Percentiles rank a stretch among this genome's conserved stretches.
Evolutionary conservation across 176 grass and related monocot species (phyloP).

Genomic region (Carex littledalei): DNA sequence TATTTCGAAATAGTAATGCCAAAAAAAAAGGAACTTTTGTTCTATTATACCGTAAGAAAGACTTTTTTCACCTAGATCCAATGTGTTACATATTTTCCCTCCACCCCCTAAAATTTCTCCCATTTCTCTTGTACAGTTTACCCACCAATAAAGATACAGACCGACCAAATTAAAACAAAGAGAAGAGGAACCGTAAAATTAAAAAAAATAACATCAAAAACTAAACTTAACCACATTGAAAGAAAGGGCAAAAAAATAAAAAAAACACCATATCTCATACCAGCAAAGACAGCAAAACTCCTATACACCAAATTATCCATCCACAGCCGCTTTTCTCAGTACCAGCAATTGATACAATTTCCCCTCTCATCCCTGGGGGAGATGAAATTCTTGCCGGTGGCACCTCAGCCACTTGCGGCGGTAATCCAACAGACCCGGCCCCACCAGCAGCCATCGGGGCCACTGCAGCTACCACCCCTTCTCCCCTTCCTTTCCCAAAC

Average conservation of each 20-base stretch:
- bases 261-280: slow-evolving; percentile 60
- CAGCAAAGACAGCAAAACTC: slow-evolving; percentile 42
- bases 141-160: slow-evolving; percentile 9
- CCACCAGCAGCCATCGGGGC: slow-evolving; percentile 8
- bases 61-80: slow-evolving; percentile 11
- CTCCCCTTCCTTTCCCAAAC: slow-evolving; percentile 22
- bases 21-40: slow-evolving; percentile 5
- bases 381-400: slow-evolving; percentile 55
- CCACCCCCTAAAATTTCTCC: slow-evolving; percentile 27
- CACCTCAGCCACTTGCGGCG: slow-evolving; percentile 21
- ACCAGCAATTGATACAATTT: slow-evolving; percentile 22
- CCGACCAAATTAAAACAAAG: not conserved
- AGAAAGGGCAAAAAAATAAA: not conserved
- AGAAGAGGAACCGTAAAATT: slow-evolving; percentile 32
- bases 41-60: not conserved
- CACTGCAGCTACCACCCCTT: not conserved
- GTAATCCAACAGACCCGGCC: not conserved
- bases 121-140: slow-evolving; percentile 41
- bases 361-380: slow-evolving; percentile 31
- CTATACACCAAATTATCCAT: slow-evolving; percentile 37
- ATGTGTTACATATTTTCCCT: slow-evolving; percentile 16
- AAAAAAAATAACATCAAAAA: slow-evolving; percentile 27
- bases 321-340: not conserved
- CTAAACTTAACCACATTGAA: slow-evolving; percentile 8
- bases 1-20: slow-evolving; percentile 13